Evolutionary conservation across 2,329 filamentous ascomycete species (phyloP), one percentile per base, ranked within the genome.

Genomic region (Biscogniauxia sp.): DNA sequence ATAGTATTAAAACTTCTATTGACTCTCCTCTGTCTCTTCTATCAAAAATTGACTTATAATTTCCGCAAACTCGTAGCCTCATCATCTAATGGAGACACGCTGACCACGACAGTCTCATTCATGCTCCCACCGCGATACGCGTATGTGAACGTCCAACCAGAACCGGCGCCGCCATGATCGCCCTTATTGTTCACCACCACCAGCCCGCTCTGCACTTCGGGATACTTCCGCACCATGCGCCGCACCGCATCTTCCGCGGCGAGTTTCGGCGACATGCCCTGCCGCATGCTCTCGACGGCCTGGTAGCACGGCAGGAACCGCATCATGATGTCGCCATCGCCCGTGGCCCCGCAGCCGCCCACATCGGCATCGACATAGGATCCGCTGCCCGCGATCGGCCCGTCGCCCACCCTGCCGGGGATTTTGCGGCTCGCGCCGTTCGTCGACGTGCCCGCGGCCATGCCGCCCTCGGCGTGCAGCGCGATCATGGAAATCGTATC

Each of bases 281-380:
- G 70, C 11, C 83, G 74, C 69, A 85, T 61, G 60, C 74, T 84
- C 73, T 85, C 83, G 1, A 85, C 78, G 1, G 82, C 83, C 66
- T 85, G 83, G 65, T 85, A 85, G 67, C 83, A 85, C 0, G 83
- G 83, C 23, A 85, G 68, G 63, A 84, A 84, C 3, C 82, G 77
- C 78, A 84, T 82, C 82, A 85, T 84, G 61, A 84, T 71, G 66
- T 85, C 83, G 0, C 83, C 83, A 57, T 85, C 82, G 1, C 83
- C 83, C 0, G 83, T 85, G 1, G 83, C 82, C 7, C 82, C 83
- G 64, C 83, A 85, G 0, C 79, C 83, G 1, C 82, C 83, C 1
- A 82, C 78, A 2, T 82, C 80, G 4, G 74, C 75, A 62, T 85
- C 83, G 2, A 82, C 83, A 64, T 85, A 85, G 1, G 81, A 82